Evolutionary conservation across 73 alveolate genomes (phyloP).

Genomic region (Tetrahymena malaccensis): DNA sequence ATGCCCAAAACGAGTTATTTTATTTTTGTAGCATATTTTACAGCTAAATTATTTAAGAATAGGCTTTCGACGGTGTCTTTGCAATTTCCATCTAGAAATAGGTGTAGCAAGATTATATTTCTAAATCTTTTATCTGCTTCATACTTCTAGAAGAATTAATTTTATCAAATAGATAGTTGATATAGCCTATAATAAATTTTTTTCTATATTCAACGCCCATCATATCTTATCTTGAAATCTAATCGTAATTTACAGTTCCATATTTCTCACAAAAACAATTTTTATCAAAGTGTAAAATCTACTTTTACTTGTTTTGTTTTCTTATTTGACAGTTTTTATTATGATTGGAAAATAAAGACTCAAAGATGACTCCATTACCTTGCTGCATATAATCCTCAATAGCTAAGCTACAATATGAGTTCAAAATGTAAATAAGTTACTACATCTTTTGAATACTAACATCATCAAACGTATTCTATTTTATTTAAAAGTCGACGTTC

Average conservation of each 20-base stretch:
- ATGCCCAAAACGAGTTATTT: not conserved
- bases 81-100: not conserved
- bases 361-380: not conserved
- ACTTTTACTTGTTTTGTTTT: not conserved
- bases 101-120: not conserved
- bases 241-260: not conserved
- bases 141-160: not conserved
- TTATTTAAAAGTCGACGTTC: not conserved
- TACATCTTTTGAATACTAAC: not conserved
- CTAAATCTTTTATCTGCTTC: not conserved
- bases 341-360: not conserved
- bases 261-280: not conserved
- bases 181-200: not conserved
- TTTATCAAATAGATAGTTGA: not conserved
- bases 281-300: not conserved
- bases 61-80: not conserved
- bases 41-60: not conserved
- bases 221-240: not conserved
- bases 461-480: not conserved
- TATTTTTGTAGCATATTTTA: not conserved
- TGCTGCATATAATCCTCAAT: not conserved
- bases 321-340: not conserved
- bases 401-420: not conserved
- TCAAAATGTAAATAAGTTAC: not conserved
- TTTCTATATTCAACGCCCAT: not conserved